Evolutionary conservation across 768 basidiomycete genomes (phyloP), one percentile per base, ranked within the genome.

Genomic region (Boletus sensibilis): DNA sequence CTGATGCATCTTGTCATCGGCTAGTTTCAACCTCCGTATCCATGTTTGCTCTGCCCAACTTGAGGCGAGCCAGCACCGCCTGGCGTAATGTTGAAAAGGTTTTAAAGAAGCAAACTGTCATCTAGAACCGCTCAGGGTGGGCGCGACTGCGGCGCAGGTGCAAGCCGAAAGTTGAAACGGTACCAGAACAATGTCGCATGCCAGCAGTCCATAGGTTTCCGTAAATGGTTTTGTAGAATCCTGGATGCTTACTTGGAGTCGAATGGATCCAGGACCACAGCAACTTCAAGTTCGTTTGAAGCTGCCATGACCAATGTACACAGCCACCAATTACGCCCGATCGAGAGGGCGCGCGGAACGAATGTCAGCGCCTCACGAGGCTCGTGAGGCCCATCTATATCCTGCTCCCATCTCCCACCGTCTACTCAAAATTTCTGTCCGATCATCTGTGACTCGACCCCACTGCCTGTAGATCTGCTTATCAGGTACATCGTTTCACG

Each of bases 291-390:
- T 10, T 34, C 12, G 34, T 14, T 0, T 16, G 1, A 8, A 5
- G 20, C 21, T 6, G 21, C 23, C 20, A 21, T 21, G 10, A 3
- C 29, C 33, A 47, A 29, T 23, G 12, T 25, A 18, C 50, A 63
- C 60, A 63, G 71, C 69, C 69, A 69, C 65, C 33, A 50, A 65
- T 68, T 61, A 37, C 34, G 37, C 61, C 50, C 39, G 46, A 60
- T 53, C 49, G 44, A 37, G 56, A 21, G 37, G 21, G 27, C 3
- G 27, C 3, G 14, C 50, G 45, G 56, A 54, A 54, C 45, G 27
- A 50, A 33, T 9, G 40, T 27, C 56, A 58, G 39, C 35, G 49
- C 29, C 59, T 53, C 37, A 18, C 41, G 29, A 27, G 31, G 42
- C 25, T 49, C 47, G 47, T 38, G 38, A 47, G 51, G 33, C 25